These are phyloP conservation scores for Pichia sp. DNA, from an alignment of 1,139 yeast species.

Conservation along the genomic window DNA sequence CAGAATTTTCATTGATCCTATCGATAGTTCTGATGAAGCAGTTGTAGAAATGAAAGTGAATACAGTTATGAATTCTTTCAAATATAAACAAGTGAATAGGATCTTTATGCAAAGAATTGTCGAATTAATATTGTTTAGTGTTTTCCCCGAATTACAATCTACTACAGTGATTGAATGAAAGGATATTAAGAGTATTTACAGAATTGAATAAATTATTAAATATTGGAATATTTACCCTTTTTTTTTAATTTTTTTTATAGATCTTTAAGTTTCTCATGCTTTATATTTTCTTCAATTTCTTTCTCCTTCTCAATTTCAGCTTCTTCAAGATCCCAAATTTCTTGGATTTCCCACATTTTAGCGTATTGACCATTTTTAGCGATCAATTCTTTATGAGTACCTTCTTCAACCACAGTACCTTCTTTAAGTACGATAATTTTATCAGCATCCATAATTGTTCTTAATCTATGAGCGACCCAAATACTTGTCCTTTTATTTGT, in stretches of 20 bases:
- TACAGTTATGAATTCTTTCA: constrained; percentile 31
- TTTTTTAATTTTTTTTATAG: not conserved
- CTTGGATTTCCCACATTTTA: constrained; percentile 89
- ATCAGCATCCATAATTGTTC: constrained; percentile 93
- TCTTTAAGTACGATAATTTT: constrained; percentile 79
- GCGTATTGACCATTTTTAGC: constrained; percentile 55
- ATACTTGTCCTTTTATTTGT: constrained; percentile 67
- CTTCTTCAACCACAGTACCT: constrained; percentile 83
- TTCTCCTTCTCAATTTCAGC: constrained; percentile 31
- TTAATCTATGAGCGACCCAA: constrained; percentile 85
- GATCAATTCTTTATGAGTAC: constrained; percentile 63
- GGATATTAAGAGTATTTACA: not conserved
- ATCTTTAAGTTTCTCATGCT: not conserved
- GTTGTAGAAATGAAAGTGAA: constrained; percentile 11
- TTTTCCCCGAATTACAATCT: constrained; percentile 34
- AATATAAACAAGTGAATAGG: constrained; percentile 34
- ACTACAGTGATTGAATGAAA: not conserved
- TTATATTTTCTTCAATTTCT: constrained; percentile 3
- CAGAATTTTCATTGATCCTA: not conserved
- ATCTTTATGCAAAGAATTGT: constrained; percentile 33
- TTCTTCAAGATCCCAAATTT: constrained; percentile 52
- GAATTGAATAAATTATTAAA: constrained; percentile 2
- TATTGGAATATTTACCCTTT: not conserved
- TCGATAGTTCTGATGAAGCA: not conserved
- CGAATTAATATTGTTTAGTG: constrained; percentile 31